Evolutionary conservation across 129 eudicot species (phyloP), one percentile per base, ranked within the genome.

Genomic region (Chrysanthemum makinoi): DNA sequence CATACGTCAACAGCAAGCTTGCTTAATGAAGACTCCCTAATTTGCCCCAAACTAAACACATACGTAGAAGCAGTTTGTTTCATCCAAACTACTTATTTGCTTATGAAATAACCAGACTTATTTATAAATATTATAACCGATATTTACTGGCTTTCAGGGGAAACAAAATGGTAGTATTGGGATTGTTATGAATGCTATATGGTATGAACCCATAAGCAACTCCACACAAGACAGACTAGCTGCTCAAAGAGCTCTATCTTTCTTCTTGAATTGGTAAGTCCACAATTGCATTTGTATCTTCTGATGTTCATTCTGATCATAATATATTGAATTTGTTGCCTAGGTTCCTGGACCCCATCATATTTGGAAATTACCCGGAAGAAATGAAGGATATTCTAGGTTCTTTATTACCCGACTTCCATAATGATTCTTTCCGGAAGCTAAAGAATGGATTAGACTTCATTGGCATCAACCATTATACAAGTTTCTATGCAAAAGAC

Each of bases 301-400:
- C 15, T 51, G 6, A 12, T 11, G 7, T 51, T 2, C 56, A 51
- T 11, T 51, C 17, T 14, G 56, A n/a, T n/a, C 4, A 2, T 51
- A 51, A 12, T 1, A 51, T 51, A 51, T 5, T 51, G 56, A 4
- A 51, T 62, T 59, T 69, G 18, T 43, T 68, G 20, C 3, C 66
- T 77, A 91, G 95, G 95, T 85, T 86, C 76, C 74, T 91, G 48
- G 95, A 87, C 65, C 95, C 95, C 6, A 79, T 90, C 18, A 78
- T 87, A 63, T 64, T 75, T 17, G 92, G 95, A 46, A 80, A 74
- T 57, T 91, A 91, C 62, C 95, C 91, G 12, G 52, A 63, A 64
- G 89, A 88, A 67, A 88, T 91, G 92, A 75, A n/a, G 10, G 50
- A 57, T 16, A 74, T 85, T 53, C 74, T 87, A 49, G 87, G 88